These are phyloP conservation scores for Apiotrichum laibachii DNA, from an alignment of 1,284 basidiomycete genomes.

Conservation along the genomic window DNA sequence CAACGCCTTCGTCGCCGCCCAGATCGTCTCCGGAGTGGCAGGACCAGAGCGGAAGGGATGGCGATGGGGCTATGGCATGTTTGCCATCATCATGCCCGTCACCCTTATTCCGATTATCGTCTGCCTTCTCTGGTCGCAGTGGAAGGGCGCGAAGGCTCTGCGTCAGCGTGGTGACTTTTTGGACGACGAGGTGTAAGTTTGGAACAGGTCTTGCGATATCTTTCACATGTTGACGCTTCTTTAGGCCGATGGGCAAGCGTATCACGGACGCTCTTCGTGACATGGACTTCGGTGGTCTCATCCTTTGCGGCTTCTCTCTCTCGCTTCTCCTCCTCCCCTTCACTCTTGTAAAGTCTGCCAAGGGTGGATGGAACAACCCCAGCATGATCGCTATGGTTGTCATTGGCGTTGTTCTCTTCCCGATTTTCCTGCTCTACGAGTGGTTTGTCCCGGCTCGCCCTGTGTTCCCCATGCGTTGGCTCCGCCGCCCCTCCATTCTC, in stretches of 20 bases:
- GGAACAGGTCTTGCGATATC: conserved; percentile 11
- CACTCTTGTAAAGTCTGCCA: conserved; percentile 57
- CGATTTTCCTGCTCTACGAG: conserved; percentile 53
- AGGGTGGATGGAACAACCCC: conserved; percentile 48
- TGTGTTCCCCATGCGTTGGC: conserved; percentile 58
- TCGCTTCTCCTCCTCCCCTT: conserved; percentile 67
- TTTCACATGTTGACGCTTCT: conserved; percentile 18
- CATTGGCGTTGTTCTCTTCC: conserved; percentile 50
- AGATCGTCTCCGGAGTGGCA: conserved; percentile 57
- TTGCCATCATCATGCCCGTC: conserved; percentile 26
- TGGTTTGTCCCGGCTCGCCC: conserved; percentile 51
- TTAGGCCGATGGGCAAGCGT: conserved; percentile 21
- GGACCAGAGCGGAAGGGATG: no score
- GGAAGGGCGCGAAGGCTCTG: conserved; percentile 34
- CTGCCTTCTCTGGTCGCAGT: conserved; percentile 49
- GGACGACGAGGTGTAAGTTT: not conserved
- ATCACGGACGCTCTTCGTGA: not conserved
- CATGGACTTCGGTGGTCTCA: conserved; percentile 59
- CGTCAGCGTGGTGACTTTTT: not conserved
- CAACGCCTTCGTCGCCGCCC: conserved; percentile 34
- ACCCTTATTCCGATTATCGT: conserved; percentile 32
- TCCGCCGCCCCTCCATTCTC: conserved; percentile 61
- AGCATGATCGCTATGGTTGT: conserved; percentile 49
- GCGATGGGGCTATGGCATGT: conserved; percentile 61
- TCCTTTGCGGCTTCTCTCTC: conserved; percentile 62